Evolutionary conservation across 768 basidiomycete genomes (phyloP).

Genomic region (Boletus insuetus): DNA sequence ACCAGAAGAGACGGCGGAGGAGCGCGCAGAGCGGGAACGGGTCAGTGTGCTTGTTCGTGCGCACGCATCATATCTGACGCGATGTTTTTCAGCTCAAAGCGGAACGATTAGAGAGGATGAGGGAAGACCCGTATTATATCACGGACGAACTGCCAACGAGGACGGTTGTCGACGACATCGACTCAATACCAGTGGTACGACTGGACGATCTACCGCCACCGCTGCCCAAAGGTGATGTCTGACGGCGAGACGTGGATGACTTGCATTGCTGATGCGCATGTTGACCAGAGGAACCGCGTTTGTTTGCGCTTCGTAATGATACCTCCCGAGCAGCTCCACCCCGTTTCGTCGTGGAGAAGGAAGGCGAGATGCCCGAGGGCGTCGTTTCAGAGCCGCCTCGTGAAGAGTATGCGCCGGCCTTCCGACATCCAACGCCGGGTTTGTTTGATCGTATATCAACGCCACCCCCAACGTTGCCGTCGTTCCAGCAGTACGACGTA

Average conservation of each 20-base stretch:
- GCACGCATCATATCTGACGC: slow-evolving; percentile 1
- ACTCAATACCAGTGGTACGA: slow-evolving; percentile 87
- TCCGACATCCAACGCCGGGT: slow-evolving; percentile 23
- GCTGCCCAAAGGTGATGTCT: slow-evolving; percentile 29
- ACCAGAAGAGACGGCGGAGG: slow-evolving; percentile 55
- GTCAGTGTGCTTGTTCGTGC: slow-evolving; percentile 38
- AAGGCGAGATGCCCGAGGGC: slow-evolving; percentile 86
- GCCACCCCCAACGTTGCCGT: slow-evolving; percentile 33
- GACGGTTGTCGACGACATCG: slow-evolving; percentile 57
- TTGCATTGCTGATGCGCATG: slow-evolving; percentile 29
- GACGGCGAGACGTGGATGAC: neutral
- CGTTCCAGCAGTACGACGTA: slow-evolving; percentile 56
- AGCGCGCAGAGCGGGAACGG: slow-evolving; percentile 56
- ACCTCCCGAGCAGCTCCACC: slow-evolving; percentile 40
- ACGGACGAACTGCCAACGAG: slow-evolving; percentile 55
- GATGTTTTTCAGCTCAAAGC: slow-evolving; percentile 56
- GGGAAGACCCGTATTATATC: slow-evolving; percentile 92
- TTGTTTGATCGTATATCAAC: slow-evolving; percentile 34
- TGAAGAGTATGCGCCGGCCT: slow-evolving; percentile 26
- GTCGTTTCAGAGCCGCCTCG: slow-evolving; percentile 23
- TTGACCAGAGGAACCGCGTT: slow-evolving; percentile 33
- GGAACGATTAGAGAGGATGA: slow-evolving; percentile 70
- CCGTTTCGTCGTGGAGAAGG: slow-evolving; percentile 66
- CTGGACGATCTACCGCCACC: slow-evolving; percentile 71
- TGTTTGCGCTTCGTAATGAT: slow-evolving; percentile 45